A percentile compares a stretch with the other conserved stretches of the same genome.
Evolutionary conservation across 768 basidiomycete species (phyloP).

Genomic region (Auriculariales sp.): DNA sequence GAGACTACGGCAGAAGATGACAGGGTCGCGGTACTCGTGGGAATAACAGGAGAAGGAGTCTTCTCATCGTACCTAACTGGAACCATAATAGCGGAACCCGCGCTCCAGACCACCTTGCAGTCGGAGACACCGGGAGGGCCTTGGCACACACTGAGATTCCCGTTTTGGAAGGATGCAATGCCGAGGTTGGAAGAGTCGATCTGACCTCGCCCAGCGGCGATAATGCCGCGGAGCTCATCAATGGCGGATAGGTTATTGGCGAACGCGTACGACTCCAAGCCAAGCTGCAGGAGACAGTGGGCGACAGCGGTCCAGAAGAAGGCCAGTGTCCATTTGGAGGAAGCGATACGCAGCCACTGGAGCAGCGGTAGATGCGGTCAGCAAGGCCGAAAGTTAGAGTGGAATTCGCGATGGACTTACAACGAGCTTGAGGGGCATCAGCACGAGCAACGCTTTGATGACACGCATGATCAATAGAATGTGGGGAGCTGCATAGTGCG

Average conservation of each 20-base stretch:
- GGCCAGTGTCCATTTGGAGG: conserved; percentile 46
- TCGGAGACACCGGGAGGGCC: conserved; percentile 27
- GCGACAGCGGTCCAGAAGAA: conserved; percentile 55
- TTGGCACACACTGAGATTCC: conserved; percentile 43
- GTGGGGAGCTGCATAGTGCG: background rate
- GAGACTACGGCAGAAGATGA: too few relatives aligned
- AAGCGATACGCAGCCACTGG: conserved; percentile 58
- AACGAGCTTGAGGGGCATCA: background rate
- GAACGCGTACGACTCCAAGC: conserved; percentile 54
- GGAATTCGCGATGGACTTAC: background rate
- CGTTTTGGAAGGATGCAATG: conserved; percentile 29
- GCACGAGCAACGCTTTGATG: background rate
- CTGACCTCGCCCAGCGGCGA: conserved; percentile 18
- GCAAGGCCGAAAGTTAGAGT: background rate
- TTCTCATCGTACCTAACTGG: too few relatives aligned
- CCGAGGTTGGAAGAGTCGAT: conserved; percentile 34
- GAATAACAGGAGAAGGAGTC: too few relatives aligned
- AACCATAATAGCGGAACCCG: too few relatives aligned
- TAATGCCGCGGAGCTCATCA: conserved; percentile 22
- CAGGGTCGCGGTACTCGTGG: too few relatives aligned
- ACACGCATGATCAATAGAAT: background rate
- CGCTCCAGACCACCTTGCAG: conserved; percentile 47
- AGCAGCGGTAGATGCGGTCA: background rate
- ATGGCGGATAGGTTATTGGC: conserved; percentile 47
- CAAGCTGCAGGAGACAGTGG: conserved; percentile 54